Evolutionary conservation across 495 filamentous ascomycete species (phyloP).

Genomic region (Neohortaea acidophila): DNA sequence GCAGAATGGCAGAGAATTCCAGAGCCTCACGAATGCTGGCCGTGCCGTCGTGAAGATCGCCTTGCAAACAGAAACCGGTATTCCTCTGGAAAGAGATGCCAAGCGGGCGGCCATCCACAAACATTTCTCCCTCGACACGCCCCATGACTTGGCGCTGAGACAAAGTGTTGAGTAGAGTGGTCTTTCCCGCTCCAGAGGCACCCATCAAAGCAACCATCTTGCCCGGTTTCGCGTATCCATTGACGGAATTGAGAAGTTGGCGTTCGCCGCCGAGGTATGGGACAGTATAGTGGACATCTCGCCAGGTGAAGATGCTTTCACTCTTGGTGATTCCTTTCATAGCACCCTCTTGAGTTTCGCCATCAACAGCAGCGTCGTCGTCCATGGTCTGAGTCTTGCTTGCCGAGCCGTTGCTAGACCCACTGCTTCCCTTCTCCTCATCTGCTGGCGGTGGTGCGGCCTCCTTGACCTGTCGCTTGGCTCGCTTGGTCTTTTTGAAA

Average conservation of each 20-base stretch:
- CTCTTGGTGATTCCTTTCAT: slow-evolving; percentile 42
- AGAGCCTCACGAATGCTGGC: slow-evolving; percentile 52
- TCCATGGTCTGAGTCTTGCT: slow-evolving; percentile 11
- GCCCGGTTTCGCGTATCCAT: slow-evolving; percentile 68
- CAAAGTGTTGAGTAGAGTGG: slow-evolving; percentile 58
- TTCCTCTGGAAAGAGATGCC: slow-evolving; percentile 59
- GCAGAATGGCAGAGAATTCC: slow-evolving; percentile 50
- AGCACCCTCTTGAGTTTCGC: slow-evolving; percentile 28
- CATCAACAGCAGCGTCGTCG: slow-evolving; percentile 12
- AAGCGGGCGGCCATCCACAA: slow-evolving; percentile 59
- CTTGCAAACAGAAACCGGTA: slow-evolving; percentile 78
- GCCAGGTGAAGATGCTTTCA: slow-evolving; percentile 63
- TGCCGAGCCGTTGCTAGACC: slow-evolving; percentile 6
- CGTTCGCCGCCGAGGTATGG: slow-evolving; percentile 53
- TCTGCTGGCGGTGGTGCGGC: slow-evolving; percentile 24
- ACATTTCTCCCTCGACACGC: slow-evolving; percentile 30
- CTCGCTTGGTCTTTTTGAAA: slow-evolving; percentile 51
- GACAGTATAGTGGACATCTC: slow-evolving; percentile 55
- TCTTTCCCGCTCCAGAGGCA: slow-evolving; percentile 73
- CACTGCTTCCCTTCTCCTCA: slow-evolving; percentile 31
- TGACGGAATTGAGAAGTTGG: slow-evolving; percentile 56
- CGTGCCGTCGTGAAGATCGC: slow-evolving; percentile 62
- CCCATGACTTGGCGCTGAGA: slow-evolving; percentile 63
- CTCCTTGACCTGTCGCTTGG: slow-evolving; percentile 37
- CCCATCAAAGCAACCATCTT: slow-evolving; percentile 71